Percentiles rank a stretch among this genome's conserved stretches.
phyloP scores from a whole-genome alignment of 1,284 basidiomycete genomes.

The Thecaphora thlaspeos region DNA sequence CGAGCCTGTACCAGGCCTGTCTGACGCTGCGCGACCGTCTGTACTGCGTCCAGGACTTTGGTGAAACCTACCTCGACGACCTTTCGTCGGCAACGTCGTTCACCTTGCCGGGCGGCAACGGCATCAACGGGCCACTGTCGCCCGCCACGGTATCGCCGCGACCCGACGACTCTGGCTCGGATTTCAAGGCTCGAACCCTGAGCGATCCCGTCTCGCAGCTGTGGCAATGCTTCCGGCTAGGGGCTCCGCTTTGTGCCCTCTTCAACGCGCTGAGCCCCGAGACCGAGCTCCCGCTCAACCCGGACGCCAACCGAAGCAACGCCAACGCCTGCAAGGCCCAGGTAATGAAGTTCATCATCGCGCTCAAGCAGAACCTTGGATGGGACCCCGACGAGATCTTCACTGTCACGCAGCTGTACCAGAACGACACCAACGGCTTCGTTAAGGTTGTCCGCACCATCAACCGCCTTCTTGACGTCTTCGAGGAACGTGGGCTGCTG shows the following conservation, averaged over 20 bases:
- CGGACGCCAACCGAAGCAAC: constrained; percentile 64
- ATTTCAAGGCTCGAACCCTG: constrained; percentile 3
- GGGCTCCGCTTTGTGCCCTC: constrained; percentile 89
- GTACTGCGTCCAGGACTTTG: constrained; percentile 59
- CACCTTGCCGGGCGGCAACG: neutral
- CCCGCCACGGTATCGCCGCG: constrained; percentile 2
- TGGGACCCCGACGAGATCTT: constrained; percentile 61
- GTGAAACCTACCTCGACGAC: constrained; percentile 41
- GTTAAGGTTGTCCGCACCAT: constrained; percentile 93
- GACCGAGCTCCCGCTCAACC: constrained; percentile 62
- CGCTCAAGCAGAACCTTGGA: constrained; percentile 62
- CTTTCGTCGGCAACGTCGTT: constrained; percentile 16
- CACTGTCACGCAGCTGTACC: constrained; percentile 72
- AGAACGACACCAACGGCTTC: constrained; percentile 86
- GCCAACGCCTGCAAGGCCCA: constrained; percentile 71
- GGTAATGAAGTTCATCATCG: constrained; percentile 64
- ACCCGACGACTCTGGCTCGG: constrained; percentile 1
- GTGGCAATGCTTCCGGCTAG: constrained; percentile 88
- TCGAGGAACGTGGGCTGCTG: constrained; percentile 72
- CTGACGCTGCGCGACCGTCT: constrained; percentile 57
- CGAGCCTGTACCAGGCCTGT: constrained; percentile 60
- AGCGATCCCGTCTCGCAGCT: constrained; percentile 74
- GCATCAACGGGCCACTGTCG: constrained; percentile 16
- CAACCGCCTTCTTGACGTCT: constrained; percentile 76
- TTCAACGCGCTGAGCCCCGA: constrained; percentile 81